phyloP scores from a whole-genome alignment of 495 filamentous ascomycete genomes.

The Talaromyces adpressus region DNA sequence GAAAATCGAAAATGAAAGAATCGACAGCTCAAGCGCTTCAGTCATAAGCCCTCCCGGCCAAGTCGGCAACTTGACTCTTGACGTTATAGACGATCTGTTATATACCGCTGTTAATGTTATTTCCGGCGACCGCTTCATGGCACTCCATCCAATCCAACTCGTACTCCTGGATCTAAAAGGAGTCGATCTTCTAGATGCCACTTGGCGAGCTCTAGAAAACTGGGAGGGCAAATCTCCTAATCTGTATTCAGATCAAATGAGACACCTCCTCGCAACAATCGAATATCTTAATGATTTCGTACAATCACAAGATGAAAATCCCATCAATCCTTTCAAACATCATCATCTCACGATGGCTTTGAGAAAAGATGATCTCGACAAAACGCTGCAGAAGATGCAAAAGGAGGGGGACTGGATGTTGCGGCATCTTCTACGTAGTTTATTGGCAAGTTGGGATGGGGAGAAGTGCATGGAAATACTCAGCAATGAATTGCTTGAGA shows the following conservation, averaged over 20 bases:
- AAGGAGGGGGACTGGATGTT: neutral
- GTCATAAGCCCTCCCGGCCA: neutral
- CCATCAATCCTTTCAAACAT: neutral
- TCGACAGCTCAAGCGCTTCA: neutral
- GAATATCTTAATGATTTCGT: neutral
- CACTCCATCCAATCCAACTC: neutral
- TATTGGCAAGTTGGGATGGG: neutral
- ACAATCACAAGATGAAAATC: neutral
- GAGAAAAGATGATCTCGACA: neutral
- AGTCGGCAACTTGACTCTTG: neutral
- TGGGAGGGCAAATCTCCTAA: neutral
- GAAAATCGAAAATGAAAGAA: neutral
- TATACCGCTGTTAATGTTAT: neutral
- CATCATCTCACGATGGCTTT: constrained; percentile 5
- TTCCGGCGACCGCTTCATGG: neutral
- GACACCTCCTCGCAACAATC: neutral
- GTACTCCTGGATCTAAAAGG: neutral
- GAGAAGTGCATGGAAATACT: constrained; percentile 6
- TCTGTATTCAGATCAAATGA: neutral
- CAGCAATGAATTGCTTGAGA: constrained; percentile 1
- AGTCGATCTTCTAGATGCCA: constrained; percentile 2
- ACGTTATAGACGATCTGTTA: neutral
- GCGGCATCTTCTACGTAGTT: neutral
- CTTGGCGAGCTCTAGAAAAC: neutral
- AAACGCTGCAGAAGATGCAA: constrained; percentile 2